Conservation (phyloP, 768 basidiomycete genomes). For the Phanerodontia chrysosporium region DNA sequence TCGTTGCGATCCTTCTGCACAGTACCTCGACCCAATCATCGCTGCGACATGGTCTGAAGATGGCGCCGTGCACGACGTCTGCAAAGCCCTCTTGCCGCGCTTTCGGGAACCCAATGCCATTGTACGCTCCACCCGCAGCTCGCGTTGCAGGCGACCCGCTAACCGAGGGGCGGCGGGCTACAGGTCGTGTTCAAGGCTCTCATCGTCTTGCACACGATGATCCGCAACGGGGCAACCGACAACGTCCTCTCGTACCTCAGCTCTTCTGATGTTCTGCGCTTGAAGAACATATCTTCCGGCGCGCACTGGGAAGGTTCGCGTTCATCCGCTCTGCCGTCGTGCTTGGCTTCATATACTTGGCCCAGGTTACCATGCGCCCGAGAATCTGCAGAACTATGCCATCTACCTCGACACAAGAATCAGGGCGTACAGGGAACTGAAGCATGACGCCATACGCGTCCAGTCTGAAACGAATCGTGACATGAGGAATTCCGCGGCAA, state of each 20-base stretch:
- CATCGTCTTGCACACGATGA: constrained; percentile 93
- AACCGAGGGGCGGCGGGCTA: background rate
- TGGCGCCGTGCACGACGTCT: constrained; percentile 89
- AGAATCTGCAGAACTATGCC: constrained; percentile 86
- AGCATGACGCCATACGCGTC: constrained; percentile 90
- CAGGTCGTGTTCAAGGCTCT: constrained; percentile 98
- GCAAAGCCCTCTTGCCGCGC: constrained; percentile 78
- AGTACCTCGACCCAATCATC: constrained; percentile 97
- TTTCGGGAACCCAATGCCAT: constrained; percentile 90
- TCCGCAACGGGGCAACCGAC: constrained; percentile 94
- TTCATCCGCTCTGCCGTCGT: background rate
- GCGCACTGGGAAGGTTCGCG: constrained; percentile 78
- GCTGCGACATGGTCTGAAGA: constrained; percentile 97
- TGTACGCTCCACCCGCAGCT: constrained; percentile 42
- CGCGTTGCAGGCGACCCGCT: background rate
- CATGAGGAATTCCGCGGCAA: constrained; percentile 57
- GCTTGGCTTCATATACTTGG: background rate
- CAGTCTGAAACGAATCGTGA: constrained; percentile 93
- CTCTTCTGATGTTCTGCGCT: constrained; percentile 71
- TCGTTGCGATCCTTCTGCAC: background rate
- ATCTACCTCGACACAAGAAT: constrained; percentile 87
- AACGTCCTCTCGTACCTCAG: constrained; percentile 84
- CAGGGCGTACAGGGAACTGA: constrained; percentile 81
- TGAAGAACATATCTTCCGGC: constrained; percentile 76
- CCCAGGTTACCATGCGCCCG: constrained; percentile 78